Evolutionary conservation across 2,329 filamentous ascomycete genomes (phyloP).

Genomic region (Paecilomyces dactylethromorphus): DNA sequence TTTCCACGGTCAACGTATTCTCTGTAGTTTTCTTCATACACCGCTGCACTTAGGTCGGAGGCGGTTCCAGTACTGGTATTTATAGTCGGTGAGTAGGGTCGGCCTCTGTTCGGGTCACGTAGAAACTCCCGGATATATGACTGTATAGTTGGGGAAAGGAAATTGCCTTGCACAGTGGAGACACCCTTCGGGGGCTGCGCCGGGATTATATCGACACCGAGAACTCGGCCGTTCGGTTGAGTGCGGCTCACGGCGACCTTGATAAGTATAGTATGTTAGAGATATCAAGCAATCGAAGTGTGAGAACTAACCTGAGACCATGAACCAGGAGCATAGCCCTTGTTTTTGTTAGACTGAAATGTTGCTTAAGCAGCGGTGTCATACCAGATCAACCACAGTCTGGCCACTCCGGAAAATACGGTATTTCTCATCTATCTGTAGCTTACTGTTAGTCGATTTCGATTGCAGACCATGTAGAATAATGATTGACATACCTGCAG

Average conservation of each 20-base stretch:
- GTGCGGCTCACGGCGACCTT: constrained; percentile 78
- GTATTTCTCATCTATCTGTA: constrained; percentile 74
- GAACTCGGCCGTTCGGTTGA: constrained; percentile 66
- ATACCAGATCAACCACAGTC: constrained; percentile 82
- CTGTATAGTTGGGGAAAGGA: constrained; percentile 69
- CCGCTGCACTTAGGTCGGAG: not conserved
- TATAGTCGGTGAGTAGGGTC: constrained; percentile 29
- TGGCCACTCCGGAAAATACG: constrained; percentile 71
- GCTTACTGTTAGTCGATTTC: constrained; percentile 3
- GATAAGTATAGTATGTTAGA: constrained; percentile 5
- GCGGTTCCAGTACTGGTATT: not conserved
- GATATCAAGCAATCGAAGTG: not conserved
- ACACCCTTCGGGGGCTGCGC: constrained; percentile 85
- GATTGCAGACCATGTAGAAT: not conserved
- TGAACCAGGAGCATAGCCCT: constrained; percentile 50
- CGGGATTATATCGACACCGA: constrained; percentile 92
- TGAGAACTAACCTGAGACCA: constrained; percentile 48
- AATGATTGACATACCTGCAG: constrained; percentile 56
- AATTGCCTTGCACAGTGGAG: constrained; percentile 93
- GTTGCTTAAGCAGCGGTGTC: constrained; percentile 2
- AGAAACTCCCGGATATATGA: constrained; percentile 72
- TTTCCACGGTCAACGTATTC: constrained; percentile 18
- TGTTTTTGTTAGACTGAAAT: constrained; percentile 3
- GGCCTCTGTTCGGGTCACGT: constrained; percentile 53
- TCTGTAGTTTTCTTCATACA: constrained; percentile 5